These are phyloP conservation scores for Colletotrichum lupini DNA, from an alignment of 2,329 filamentous ascomycete genomes.

Conservation along the genomic window DNA sequence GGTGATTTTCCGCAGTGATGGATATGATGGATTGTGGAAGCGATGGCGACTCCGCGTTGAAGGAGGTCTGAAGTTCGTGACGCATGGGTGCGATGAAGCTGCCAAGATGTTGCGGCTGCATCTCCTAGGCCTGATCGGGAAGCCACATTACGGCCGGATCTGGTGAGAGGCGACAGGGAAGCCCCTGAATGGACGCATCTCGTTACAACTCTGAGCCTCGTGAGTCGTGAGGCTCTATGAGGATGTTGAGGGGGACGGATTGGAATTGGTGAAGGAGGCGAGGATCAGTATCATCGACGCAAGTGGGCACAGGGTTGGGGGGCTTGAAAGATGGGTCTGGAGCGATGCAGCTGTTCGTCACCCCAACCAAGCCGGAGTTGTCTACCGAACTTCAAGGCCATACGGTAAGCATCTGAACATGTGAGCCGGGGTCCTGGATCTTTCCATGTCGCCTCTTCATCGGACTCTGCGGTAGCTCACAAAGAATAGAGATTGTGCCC, in stretches of 20 bases:
- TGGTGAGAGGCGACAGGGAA: conserved; percentile 13
- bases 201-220: conserved; percentile 24
- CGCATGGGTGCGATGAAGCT: conserved; percentile 33
- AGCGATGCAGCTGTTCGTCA: background rate
- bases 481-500: background rate
- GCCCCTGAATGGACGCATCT: background rate
- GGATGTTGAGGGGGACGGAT: background rate
- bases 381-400: background rate
- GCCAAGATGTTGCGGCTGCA: conserved; percentile 33
- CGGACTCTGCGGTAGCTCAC: background rate
- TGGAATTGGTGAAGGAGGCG: background rate
- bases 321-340: background rate
- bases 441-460: background rate
- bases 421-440: background rate
- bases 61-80: conserved; percentile 9
- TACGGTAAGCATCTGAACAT: background rate
- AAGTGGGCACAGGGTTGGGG: conserved; percentile 8
- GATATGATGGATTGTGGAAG: background rate
- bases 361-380: background rate
- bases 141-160: conserved; percentile 15
- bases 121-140: conserved; percentile 13
- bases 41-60: background rate
- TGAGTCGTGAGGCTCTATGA: conserved; percentile 17
- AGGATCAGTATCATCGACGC: background rate
- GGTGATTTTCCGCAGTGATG: background rate